Evolutionary conservation across 2,329 filamentous ascomycete species (phyloP).

Genomic region (Fusarium tjaetaba): DNA sequence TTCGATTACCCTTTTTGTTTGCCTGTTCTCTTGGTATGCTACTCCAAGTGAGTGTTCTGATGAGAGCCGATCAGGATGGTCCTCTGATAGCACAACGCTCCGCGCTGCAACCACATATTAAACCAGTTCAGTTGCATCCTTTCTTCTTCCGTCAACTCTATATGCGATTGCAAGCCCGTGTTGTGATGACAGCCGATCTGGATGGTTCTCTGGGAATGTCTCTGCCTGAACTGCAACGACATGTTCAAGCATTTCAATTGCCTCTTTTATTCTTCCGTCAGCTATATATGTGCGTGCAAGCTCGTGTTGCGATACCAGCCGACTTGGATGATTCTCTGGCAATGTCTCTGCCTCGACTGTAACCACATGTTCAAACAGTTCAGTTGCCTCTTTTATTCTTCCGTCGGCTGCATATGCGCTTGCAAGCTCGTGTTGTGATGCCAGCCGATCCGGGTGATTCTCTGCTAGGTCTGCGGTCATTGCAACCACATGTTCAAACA

Average conservation of each 20-base stretch:
- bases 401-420: background rate
- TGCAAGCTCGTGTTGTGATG: background rate
- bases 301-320: background rate
- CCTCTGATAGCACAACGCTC: rapidly evolving
- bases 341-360: rapidly evolving
- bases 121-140: too few species aligned
- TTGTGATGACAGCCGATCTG: too few species aligned
- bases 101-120: background rate
- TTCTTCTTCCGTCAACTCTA: too few species aligned
- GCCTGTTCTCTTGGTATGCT: background rate
- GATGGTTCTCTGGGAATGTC: too few species aligned
- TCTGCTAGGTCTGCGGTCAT: rapidly evolving
- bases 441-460: background rate
- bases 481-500: background rate
- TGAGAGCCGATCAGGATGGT: too few species aligned
- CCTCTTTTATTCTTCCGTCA: background rate
- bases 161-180: too few species aligned
- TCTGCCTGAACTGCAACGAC: too few species aligned
- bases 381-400: background rate
- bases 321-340: background rate
- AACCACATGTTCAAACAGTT: background rate
- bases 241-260: background rate
- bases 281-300: rapidly evolving
- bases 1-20: background rate
- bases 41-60: too few species aligned